phyloP scores from a whole-genome alignment of 352 stramenopile genomes.

The Globisporangium acanthophoron region DNA sequence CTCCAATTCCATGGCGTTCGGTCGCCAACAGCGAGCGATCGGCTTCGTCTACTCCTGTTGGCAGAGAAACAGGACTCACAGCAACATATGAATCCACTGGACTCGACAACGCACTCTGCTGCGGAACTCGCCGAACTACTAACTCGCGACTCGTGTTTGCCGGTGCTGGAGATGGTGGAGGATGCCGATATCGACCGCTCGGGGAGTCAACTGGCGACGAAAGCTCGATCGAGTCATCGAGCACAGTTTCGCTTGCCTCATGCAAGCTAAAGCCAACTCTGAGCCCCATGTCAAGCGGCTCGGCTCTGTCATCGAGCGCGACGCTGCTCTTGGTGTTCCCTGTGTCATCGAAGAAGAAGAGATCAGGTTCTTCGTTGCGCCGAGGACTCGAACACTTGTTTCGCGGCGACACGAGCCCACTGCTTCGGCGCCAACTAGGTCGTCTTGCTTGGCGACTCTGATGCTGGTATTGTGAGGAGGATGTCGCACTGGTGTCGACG shows the following conservation, averaged over 20 bases:
- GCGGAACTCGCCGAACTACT: not conserved
- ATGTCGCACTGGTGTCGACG: not conserved
- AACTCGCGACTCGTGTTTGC: not conserved
- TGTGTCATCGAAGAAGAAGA: not conserved
- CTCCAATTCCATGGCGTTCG: not conserved
- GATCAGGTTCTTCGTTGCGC: not conserved
- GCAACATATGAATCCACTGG: not conserved
- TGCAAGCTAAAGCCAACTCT: not conserved
- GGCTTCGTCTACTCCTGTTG: not conserved
- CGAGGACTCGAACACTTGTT: not conserved
- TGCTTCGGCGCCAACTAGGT: not conserved
- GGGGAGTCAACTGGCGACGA: conserved; percentile 1
- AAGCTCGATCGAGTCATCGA: conserved; percentile 3
- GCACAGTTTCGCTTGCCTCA: not conserved
- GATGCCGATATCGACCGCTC: not conserved
- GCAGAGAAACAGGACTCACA: not conserved
- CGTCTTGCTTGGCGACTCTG: not conserved
- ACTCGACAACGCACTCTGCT: not conserved
- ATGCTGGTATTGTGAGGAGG: not conserved
- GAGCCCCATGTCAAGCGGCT: not conserved
- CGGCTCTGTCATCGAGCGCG: not conserved
- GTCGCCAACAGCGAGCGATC: too few relatives aligned
- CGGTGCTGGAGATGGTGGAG: not conserved
- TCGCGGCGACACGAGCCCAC: not conserved
- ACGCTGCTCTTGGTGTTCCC: not conserved